Evolutionary conservation across 805 yeast species (phyloP).

Genomic region (Candida gorgasii): DNA sequence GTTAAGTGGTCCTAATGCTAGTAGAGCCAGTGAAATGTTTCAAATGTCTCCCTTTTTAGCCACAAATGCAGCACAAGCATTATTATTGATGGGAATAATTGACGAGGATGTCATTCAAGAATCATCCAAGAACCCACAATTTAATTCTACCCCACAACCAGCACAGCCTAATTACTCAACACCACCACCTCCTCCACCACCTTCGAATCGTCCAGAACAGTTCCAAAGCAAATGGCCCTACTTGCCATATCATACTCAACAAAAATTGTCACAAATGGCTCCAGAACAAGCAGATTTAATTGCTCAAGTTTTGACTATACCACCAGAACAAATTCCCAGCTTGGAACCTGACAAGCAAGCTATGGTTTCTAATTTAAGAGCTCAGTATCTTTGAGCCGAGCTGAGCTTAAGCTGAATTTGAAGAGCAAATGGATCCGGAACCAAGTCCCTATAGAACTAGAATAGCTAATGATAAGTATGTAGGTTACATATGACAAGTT

Average conservation of each 20-base stretch:
- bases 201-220: background rate
- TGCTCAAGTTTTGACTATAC: conserved; percentile 52
- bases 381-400: conserved; percentile 52
- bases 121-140: conserved; percentile 37
- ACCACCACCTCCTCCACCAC: conserved; percentile 15
- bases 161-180: conserved; percentile 14
- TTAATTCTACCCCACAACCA: conserved; percentile 20
- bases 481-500: background rate
- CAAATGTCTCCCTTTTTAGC: conserved; percentile 58
- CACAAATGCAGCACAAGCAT: conserved; percentile 69
- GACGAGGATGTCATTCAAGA: conserved; percentile 67
- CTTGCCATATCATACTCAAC: conserved; percentile 49
- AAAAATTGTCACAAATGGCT: conserved; percentile 52
- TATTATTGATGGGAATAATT: conserved; percentile 74
- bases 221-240: conserved; percentile 41
- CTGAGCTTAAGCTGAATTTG: too few relatives aligned
- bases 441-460: too few relatives aligned
- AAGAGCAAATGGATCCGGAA: too few relatives aligned
- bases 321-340: conserved; percentile 49
- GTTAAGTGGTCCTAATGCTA: conserved; percentile 50
- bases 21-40: conserved; percentile 54
- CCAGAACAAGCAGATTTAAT: conserved; percentile 59
- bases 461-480: background rate
- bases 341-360: conserved; percentile 53
- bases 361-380: conserved; percentile 56